Conservation (phyloP, 257 asterid species). For the Przewalskia tangutica region DNA sequence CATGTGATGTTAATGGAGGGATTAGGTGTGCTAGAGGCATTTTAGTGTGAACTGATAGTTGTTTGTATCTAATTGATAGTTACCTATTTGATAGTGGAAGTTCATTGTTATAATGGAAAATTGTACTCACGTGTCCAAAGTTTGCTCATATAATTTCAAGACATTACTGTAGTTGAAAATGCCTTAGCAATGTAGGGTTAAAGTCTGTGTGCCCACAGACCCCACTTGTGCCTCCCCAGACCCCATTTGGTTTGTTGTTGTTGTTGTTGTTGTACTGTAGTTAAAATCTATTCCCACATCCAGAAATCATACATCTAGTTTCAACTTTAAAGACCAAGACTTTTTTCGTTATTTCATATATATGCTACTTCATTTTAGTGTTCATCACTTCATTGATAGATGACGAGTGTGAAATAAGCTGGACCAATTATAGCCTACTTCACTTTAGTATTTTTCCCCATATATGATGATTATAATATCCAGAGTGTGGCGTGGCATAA, state of each 20-base stretch:
- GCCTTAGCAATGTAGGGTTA: no score
- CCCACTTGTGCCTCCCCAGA: no score
- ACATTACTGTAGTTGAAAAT: neutral
- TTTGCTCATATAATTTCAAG: neutral
- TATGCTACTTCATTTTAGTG: neutral
- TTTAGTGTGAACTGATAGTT: neutral
- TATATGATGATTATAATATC: neutral
- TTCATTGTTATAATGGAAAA: neutral
- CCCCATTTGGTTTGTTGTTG: no score
- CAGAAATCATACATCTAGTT: neutral
- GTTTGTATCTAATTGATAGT: neutral
- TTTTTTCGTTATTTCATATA: neutral
- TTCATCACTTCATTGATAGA: neutral
- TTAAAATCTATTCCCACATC: neutral
- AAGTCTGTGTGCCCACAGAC: no score
- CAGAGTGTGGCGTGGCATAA: neutral
- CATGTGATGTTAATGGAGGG: neutral
- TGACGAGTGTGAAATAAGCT: neutral
- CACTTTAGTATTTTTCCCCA: neutral
- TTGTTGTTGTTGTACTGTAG: neutral
- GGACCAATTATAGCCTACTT: neutral
- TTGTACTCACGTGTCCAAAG: neutral
- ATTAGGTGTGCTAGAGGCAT: neutral
- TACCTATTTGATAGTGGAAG: neutral
- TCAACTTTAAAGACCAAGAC: neutral